phyloP scores from a whole-genome alignment of 2,329 filamentous ascomycete species.

The Diaporthe humulicola region DNA sequence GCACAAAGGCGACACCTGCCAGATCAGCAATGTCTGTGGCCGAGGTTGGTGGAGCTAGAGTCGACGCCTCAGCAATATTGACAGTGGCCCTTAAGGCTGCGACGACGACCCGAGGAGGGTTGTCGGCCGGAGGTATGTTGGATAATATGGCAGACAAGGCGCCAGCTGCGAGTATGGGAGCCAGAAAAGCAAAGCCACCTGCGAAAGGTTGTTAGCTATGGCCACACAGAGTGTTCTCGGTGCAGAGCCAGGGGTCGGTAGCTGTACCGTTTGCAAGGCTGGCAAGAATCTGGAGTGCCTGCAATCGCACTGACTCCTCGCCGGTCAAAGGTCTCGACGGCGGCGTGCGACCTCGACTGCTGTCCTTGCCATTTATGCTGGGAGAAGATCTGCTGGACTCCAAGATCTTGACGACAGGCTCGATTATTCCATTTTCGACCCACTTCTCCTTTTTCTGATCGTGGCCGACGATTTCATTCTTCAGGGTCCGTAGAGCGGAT shows the following conservation, averaged over 20 bases:
- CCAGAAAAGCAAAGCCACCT: constrained; percentile 86
- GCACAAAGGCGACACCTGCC: constrained; percentile 75
- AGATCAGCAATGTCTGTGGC: constrained; percentile 64
- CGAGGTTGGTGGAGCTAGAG: constrained; percentile 65
- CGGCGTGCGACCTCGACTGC: constrained; percentile 47
- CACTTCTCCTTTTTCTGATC: constrained; percentile 86
- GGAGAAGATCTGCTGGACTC: constrained; percentile 49
- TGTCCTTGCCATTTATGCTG: constrained; percentile 56
- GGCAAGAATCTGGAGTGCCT: constrained; percentile 86
- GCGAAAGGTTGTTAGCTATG: constrained; percentile 39
- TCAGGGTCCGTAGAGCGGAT: constrained; percentile 77
- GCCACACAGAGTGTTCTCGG: neutral
- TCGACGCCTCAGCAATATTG: constrained; percentile 76
- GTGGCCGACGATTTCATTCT: constrained; percentile 92
- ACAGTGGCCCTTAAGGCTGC: constrained; percentile 82
- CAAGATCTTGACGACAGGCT: constrained; percentile 66
- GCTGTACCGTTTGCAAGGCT: constrained; percentile 85
- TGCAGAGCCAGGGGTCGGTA: neutral
- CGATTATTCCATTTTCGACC: constrained; percentile 77
- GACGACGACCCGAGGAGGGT: constrained; percentile 75
- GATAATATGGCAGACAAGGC: constrained; percentile 78
- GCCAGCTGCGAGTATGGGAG: constrained; percentile 77
- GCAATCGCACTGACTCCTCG: constrained; percentile 78
- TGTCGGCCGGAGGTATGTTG: constrained; percentile 75
- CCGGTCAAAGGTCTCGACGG: constrained; percentile 62